phyloP scores from a whole-genome alignment of 805 yeast species.

The Candida parachauliodes region DNA sequence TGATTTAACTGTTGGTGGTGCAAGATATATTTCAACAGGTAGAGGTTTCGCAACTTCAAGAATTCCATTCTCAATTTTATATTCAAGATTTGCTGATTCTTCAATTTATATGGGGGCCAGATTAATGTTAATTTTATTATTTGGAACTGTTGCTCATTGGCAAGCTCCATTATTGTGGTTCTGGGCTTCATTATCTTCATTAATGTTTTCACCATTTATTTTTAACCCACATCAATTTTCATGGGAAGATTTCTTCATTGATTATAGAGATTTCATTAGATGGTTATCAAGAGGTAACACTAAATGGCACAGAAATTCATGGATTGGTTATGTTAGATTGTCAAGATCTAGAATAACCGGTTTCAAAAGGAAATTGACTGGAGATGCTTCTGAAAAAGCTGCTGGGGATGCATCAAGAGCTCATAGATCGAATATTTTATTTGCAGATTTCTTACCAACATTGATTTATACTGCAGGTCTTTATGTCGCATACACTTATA shows the following conservation, averaged over 20 bases:
- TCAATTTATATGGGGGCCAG: slow-evolving; percentile 84
- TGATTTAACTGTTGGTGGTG: slow-evolving; percentile 75
- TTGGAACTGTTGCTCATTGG: slow-evolving; percentile 80
- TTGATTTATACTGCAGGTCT: slow-evolving; percentile 64
- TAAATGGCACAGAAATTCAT: slow-evolving; percentile 83
- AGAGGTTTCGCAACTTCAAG: slow-evolving; percentile 79
- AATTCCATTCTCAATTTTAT: slow-evolving; percentile 60
- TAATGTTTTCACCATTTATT: slow-evolving; percentile 87
- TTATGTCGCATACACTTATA: slow-evolving; percentile 74
- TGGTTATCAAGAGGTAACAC: slow-evolving; percentile 91
- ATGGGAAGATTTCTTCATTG: slow-evolving; percentile 93
- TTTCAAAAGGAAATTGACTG: slow-evolving; percentile 69
- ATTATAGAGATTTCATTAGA: slow-evolving; percentile 89
- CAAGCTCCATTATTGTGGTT: slow-evolving; percentile 94
- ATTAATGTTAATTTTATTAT: slow-evolving; percentile 65
- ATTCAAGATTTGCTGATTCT: slow-evolving; percentile 70
- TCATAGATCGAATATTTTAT: slow-evolving; percentile 68
- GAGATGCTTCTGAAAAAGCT: slow-evolving; percentile 65
- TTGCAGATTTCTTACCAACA: slow-evolving; percentile 79
- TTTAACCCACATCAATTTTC: slow-evolving; percentile 98
- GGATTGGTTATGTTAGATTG: slow-evolving; percentile 79
- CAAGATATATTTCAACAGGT: slow-evolving; percentile 78
- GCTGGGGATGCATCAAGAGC: slow-evolving; percentile 73
- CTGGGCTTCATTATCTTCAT: slow-evolving; percentile 89
- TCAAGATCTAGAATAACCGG: slow-evolving; percentile 91